A percentile compares a stretch with the other conserved stretches of the same genome.
These are phyloP conservation scores for Lachancea thermotolerans DNA, from an alignment of 805 yeast species.

Conservation along the genomic window DNA sequence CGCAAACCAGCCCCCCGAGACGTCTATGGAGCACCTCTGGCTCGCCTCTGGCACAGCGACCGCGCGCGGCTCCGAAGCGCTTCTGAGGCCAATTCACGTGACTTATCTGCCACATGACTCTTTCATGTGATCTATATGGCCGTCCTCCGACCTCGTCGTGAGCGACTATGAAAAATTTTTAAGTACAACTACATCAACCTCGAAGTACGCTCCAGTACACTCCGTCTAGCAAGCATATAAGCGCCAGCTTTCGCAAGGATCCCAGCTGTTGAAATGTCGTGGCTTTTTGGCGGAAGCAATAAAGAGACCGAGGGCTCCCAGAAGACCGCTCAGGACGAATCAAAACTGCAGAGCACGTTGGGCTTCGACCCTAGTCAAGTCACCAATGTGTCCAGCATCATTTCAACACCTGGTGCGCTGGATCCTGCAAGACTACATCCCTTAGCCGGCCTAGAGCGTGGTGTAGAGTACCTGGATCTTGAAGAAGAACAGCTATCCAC, in stretches of 20 bases:
- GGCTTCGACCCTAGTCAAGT: conserved; percentile 65
- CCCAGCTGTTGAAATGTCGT: conserved; percentile 15
- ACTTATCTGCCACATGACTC: no score
- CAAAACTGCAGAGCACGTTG: conserved; percentile 20
- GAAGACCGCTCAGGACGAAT: conserved; percentile 12
- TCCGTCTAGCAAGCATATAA: not conserved
- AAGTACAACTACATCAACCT: not conserved
- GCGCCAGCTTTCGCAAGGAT: not conserved
- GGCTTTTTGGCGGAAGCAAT: conserved; percentile 21
- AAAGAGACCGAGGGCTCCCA: conserved; percentile 9
- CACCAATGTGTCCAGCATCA: conserved; percentile 54
- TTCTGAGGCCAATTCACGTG: no score
- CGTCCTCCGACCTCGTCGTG: not conserved
- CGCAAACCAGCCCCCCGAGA: no score
- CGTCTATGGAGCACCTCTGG: no score
- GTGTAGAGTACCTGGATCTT: conserved; percentile 81
- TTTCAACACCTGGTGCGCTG: conserved; percentile 53
- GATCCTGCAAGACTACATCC: conserved; percentile 80
- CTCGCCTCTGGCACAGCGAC: no score
- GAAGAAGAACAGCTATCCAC: conserved; percentile 73
- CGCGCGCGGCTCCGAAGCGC: no score
- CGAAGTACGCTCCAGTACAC: not conserved
- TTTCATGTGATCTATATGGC: no score
- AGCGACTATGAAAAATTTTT: conserved; percentile 1
- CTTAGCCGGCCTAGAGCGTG: conserved; percentile 83